Base-by-base conservation (phyloP, 2,329 filamentous ascomycete genomes). In the Ceratocystis lukuohia region DNA sequence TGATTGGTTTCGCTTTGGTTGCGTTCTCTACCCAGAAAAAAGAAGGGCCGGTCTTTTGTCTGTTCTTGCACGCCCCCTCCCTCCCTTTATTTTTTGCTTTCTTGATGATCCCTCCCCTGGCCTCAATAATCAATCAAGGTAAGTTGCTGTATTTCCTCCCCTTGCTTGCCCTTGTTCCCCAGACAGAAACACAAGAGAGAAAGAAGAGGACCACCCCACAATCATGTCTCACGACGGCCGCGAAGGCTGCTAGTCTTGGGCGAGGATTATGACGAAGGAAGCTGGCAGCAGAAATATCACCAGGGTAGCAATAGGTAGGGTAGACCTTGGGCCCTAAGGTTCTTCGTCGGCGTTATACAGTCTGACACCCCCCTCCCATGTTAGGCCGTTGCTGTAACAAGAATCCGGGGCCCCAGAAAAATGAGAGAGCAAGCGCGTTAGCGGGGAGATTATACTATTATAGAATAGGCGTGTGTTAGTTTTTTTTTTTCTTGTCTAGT, bases 331-430 rank as follows among this genome's bases (percentile, higher is more conserved):
- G 10, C 37, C 8, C 37, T 4, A 41, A 12, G 37, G 37, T 41
- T n/a, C 56, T 8, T 59, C 56, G 28, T 28, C 25, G 48, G 20
- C 25, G 48, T 53, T 53, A 10, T 6, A 53, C 3, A 6, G 20
- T 53, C 37, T 53, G 3, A 22, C 8, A 25, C 25, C 5, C 25
- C 25, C 6, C 20, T 50, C 46, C 46, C 20, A 22, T 53, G 48
- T 53, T 53, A n/a, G 17, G 25, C 56, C 56, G 56, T 59, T 37
- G 56, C 33, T 20, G n/a, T 59, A 25, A 10, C 56, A 59, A 33
- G 56, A 59, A 59, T 59, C 56, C 10, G 56, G 56, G 56, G 56
- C 56, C 56, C 56, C 56, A 59, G 56, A 59, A 59, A 30, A 37
- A n/a, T 6, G 56, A 25, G 48, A 41, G 37, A 41, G 37, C 37